phyloP scores from a whole-genome alignment of 140 eudicot genomes.

The Stevia rebaudiana region DNA sequence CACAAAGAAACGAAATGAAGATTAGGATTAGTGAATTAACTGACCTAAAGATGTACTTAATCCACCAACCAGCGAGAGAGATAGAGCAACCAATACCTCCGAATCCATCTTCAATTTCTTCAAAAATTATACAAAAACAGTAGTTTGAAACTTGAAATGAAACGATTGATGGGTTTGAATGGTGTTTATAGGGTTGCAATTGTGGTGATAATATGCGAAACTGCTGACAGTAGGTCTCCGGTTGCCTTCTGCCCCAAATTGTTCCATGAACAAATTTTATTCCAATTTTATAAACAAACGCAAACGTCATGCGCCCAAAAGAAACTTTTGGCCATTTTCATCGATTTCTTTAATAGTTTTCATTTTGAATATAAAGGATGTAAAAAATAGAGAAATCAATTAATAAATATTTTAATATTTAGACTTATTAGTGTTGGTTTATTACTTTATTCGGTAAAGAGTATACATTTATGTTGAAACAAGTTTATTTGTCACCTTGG shows the following conservation, averaged over 20 bases:
- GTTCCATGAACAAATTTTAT: conserved; percentile 16
- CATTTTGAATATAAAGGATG: no score
- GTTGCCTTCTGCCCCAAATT: conserved; percentile 23
- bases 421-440: no score
- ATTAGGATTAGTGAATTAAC: conserved; percentile 15
- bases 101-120: conserved; percentile 54
- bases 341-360: neutral
- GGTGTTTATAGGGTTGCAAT: conserved; percentile 6
- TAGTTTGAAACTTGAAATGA: neutral
- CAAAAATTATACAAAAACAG: neutral
- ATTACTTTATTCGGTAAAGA: no score
- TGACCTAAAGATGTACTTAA: conserved; percentile 86
- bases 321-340: neutral
- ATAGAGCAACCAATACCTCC: conserved; percentile 82
- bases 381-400: no score
- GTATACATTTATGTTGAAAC: no score
- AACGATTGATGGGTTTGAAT: neutral
- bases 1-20: neutral
- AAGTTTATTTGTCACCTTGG: no score
- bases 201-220: conserved; percentile 22
- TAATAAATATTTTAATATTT: no score
- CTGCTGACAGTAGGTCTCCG: conserved; percentile 26
- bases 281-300: conserved; percentile 25
- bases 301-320: conserved; percentile 8
- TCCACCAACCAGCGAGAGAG: conserved; percentile 82